Percentiles rank a stretch among this genome's conserved stretches.
Conservation (phyloP, 805 yeast genomes). For the Kregervanrija fluxuum region DNA sequence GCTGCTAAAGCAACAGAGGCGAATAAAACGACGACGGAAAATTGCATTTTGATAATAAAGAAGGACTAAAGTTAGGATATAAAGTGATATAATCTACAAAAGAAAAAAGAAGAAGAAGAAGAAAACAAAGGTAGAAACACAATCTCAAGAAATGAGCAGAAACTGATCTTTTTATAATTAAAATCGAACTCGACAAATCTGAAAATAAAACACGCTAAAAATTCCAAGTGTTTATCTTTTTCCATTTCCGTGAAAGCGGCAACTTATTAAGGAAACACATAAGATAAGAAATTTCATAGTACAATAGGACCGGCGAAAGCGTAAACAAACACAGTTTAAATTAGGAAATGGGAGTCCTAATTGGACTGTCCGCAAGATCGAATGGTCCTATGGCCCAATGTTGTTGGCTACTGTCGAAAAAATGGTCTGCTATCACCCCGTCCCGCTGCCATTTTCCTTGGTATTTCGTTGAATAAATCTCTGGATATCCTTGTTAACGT, state of each 20-base stretch:
- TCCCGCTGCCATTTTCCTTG: too few species aligned
- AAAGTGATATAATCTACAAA: slow-evolving; percentile 2
- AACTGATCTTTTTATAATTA: not conserved
- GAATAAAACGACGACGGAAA: slow-evolving; percentile 32
- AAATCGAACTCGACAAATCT: not conserved
- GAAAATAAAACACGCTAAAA: not conserved
- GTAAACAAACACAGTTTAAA: too few species aligned
- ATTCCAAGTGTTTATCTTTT: not conserved
- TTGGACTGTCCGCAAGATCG: too few species aligned
- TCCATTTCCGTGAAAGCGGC: not conserved
- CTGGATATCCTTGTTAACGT: too few species aligned
- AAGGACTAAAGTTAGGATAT: slow-evolving; percentile 11
- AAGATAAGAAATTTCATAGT: too few species aligned
- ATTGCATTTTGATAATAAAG: slow-evolving; percentile 34
- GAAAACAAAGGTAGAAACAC: not conserved
- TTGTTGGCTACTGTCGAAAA: too few species aligned
- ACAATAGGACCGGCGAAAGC: too few species aligned
- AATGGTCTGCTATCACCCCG: too few species aligned
- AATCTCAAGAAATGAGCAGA: not conserved
- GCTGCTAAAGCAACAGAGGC: slow-evolving; percentile 28
- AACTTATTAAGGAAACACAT: too few species aligned
- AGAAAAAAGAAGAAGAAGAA: not conserved
- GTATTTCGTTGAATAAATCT: too few species aligned
- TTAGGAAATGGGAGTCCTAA: too few species aligned
- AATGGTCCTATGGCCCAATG: too few species aligned